Evolutionary conservation across 305 asterid species (phyloP).

Genomic region (Fraxinus dipetala): DNA sequence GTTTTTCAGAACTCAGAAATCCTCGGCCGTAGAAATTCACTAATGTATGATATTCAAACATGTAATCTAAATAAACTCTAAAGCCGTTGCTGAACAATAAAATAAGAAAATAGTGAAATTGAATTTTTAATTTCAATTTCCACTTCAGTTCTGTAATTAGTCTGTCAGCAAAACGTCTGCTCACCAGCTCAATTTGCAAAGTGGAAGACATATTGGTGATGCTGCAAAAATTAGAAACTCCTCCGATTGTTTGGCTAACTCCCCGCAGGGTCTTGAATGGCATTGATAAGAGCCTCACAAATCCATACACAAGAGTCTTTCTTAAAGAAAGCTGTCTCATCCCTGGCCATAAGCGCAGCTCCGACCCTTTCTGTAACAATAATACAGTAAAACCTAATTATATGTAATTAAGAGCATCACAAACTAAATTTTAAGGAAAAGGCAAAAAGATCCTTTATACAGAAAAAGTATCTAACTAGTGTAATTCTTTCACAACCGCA

Average conservation of each 20-base stretch:
- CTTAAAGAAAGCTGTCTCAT: constrained; percentile 79
- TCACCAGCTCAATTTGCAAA: constrained; percentile 86
- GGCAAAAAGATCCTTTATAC: background rate
- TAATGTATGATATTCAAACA: background rate
- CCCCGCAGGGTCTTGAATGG: constrained; percentile 86
- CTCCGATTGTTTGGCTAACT: constrained; percentile 64
- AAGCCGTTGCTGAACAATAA: background rate
- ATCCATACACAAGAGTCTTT: constrained; percentile 71
- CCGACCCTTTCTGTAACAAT: constrained; percentile 54
- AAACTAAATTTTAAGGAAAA: background rate
- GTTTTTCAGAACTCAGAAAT: background rate
- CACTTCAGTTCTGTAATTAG: background rate
- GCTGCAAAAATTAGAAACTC: constrained; percentile 83
- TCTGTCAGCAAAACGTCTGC: constrained; percentile 28
- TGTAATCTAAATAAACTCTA: background rate
- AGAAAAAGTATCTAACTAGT: background rate
- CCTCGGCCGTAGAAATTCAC: background rate
- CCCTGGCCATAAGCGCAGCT: constrained; percentile 85
- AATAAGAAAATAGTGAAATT: background rate
- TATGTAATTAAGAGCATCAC: background rate
- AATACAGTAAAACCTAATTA: background rate
- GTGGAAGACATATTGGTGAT: constrained; percentile 59
- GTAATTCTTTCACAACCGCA: background rate
- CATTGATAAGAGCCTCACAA: constrained; percentile 72
- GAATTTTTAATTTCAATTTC: background rate